Base-by-base conservation (phyloP, 163 green algal species). In the Prototheca wickerhamii region DNA sequence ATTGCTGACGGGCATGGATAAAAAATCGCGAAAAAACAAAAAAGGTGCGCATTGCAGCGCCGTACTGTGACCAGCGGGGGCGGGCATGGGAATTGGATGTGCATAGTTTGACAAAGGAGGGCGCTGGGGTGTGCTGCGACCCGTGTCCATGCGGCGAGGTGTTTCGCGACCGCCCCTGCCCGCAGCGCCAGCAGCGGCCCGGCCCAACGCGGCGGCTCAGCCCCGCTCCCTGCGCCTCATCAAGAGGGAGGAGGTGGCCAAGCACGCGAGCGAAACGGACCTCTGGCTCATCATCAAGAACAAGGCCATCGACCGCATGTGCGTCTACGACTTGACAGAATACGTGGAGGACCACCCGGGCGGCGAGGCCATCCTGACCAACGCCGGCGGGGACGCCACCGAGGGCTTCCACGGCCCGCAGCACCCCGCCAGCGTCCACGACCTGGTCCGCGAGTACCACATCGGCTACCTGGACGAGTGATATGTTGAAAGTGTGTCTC, bases 311-410 rank as follows among this genome's bases (percentile, higher is more conserved):
- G 37, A 25, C 4, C 42, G 40, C 21, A 28, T 50, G 15, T 20
- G 17, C 7, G 89, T 94, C 35, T 99, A 98, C 67, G 87, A 99
- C 71, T 59, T 94, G 0, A 97, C 83, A 8, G 53, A 71, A 1
- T 99, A 96, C 65, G 71, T 97, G 0, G 81, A 96, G n/a, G 81
- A 96, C 33, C 93, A 99, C 69, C 93, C 93, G 8, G 93, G 93
- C 25, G 93, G 92, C 15, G 83, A 88, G 32, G 83, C 78, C 43
- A 98, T 98, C 58, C 72, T 94, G 33, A 87, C 82, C 4, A 85
- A 97, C 61, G 87, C 86, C 0, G 93, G 93, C 1, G 77, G 68
- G 8, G 92, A 99, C 51, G 76, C 85, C 42, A 97, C 88, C 2
- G 74, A 86, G 54, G 86, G 84, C n/a, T 95, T 96, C 65, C 71